phyloP scores from a whole-genome alignment of 2,329 filamentous ascomycete genomes.

The Emergomyces pasteurianus region DNA sequence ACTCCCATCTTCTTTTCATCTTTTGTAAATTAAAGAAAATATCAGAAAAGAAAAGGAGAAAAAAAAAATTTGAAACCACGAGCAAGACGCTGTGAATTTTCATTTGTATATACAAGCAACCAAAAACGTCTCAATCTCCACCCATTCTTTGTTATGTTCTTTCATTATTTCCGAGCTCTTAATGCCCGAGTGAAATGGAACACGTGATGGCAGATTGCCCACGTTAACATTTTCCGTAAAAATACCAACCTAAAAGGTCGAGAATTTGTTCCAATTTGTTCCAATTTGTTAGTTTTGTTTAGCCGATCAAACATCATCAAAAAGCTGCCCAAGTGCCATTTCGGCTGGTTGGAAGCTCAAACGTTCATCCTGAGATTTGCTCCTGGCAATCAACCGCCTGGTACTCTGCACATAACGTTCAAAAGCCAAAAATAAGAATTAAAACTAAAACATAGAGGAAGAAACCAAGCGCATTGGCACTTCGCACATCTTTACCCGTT shows the following conservation, averaged over 20 bases:
- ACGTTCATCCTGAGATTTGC: too few species aligned
- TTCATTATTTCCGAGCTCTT: not conserved
- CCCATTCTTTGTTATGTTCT: not conserved
- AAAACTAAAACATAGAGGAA: not conserved
- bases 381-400: too few species aligned
- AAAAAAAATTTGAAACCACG: not conserved
- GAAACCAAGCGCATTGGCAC: not conserved
- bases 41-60: not conserved
- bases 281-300: too few species aligned
- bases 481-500: not conserved
- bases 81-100: slow-evolving; percentile 1
- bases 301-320: too few species aligned
- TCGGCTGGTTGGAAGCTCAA: too few species aligned
- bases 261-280: too few species aligned
- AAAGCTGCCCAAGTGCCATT: too few species aligned
- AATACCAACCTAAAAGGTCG: too few species aligned
- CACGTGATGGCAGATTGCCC: too few species aligned
- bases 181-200: too few species aligned
- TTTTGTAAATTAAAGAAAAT: not conserved
- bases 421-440: not conserved
- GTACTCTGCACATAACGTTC: too few species aligned
- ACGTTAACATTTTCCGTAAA: too few species aligned
- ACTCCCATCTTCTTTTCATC: not conserved
- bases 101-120: not conserved
- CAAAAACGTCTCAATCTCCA: not conserved